Evolutionary conservation across 1,139 yeast genomes (phyloP).

Genomic region (Saccharomyces hybrid): DNA sequence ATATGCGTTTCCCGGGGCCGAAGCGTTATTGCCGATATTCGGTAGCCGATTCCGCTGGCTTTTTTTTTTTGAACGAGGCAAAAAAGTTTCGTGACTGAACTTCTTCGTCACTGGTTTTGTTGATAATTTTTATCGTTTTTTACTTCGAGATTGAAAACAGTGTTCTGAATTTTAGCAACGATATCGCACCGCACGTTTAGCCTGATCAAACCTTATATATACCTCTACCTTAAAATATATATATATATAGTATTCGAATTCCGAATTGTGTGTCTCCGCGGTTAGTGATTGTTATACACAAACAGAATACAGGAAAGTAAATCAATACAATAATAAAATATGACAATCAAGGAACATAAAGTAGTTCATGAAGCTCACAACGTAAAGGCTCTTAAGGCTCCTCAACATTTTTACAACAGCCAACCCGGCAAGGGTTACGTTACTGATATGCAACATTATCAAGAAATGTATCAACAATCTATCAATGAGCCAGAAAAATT

Average conservation of each 20-base stretch:
- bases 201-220: neutral
- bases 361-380: constrained; percentile 82
- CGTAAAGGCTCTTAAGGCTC: constrained; percentile 57
- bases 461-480: constrained; percentile 65
- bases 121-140: neutral
- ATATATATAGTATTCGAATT: neutral
- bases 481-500: constrained; percentile 75
- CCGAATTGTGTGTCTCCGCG: neutral
- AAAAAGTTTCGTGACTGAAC: neutral
- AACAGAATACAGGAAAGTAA: neutral
- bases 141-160: neutral
- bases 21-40: constrained; percentile 1
- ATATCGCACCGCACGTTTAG: constrained; percentile 1
- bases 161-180: neutral
- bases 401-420: constrained; percentile 64
- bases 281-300: neutral
- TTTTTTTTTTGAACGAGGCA: neutral
- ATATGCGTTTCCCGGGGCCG: neutral
- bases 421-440: constrained; percentile 55
- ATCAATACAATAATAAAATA: constrained; percentile 2
- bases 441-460: constrained; percentile 57
- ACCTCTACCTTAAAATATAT: neutral
- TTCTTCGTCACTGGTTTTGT: neutral
- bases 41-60: neutral
- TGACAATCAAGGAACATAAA: constrained; percentile 26